Base-by-base conservation (phyloP, 2,329 filamentous ascomycete genomes). In the Hypoxylon sp. region DNA sequence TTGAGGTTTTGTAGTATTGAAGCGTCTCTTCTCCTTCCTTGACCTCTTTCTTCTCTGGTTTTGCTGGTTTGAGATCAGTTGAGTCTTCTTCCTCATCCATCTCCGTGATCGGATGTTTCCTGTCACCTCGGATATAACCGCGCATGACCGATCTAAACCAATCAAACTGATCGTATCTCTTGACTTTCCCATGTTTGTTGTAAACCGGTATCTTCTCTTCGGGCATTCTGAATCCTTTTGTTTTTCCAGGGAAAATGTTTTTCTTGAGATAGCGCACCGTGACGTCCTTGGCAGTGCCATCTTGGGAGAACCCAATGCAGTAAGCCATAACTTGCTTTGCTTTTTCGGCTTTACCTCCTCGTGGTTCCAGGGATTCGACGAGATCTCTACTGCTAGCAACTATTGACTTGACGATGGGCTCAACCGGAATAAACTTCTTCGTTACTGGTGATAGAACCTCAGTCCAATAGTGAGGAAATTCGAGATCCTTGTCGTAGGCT, bases 231-330 rank as follows among this genome's bases (percentile, higher is more conserved):
- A 90, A 87, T 3, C 94, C 93, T 76, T 97, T 98, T 0, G 95
- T 97, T 72, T 94, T 92, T 3, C 96, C 95, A 0, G 96, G 96
- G 77, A 94, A 90, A 58, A 91, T 86, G 63, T 92, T 92, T 21
- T 91, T 89, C 74, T 91, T 94, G 6, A 99, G 82, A 78, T 99
- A 99, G 28, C 96, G 88, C 10, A 96, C 90, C 0, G 96, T 99
- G 14, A 99, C 92, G 77, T 99, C 96, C 77, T 98, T 98, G 11
- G 93, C 94, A 0, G 93, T 94, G 1, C 93, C 93, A 76, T 98
- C 94, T 2, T 88, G 81, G 0, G 92, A 93, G 79, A 92, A 93
- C 0, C 91, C 94, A 19, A 98, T 84, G 2, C 97, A 87, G 75
- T 99, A 99, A 49, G 93, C 92, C 75, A 97, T 93, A 11, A 97